These are phyloP conservation scores for Staphylotrichum longicolle DNA, from an alignment of 495 filamentous ascomycete genomes.

Conservation along the genomic window DNA sequence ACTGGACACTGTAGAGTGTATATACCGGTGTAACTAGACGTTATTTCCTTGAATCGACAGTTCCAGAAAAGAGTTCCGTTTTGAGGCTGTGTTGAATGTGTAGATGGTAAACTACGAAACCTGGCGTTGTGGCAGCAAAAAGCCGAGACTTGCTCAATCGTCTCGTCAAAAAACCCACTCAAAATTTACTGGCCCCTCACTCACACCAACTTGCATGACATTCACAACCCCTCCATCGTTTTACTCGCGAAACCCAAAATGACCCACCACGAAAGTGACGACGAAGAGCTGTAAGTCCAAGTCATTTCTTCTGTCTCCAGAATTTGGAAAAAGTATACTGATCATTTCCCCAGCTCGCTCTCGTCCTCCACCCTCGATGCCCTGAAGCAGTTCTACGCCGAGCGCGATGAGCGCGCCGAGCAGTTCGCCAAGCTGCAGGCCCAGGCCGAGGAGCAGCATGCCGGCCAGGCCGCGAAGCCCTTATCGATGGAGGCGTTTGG, in stretches of 20 bases:
- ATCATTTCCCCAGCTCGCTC: constrained; percentile 45
- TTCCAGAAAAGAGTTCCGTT: no score
- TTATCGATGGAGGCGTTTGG: constrained; percentile 69
- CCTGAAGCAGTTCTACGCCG: constrained; percentile 65
- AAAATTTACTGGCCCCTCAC: no score
- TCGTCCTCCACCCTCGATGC: constrained; percentile 60
- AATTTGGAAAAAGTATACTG: background rate
- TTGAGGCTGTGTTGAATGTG: no score
- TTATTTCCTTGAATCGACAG: constrained; percentile 25
- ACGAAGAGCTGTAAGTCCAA: constrained; percentile 42
- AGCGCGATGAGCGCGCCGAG: constrained; percentile 59
- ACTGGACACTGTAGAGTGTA: constrained; percentile 38
- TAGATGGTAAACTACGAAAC: no score
- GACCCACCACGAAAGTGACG: constrained; percentile 36
- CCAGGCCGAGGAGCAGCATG: constrained; percentile 46
- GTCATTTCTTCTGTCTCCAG: no score
- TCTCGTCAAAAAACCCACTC: no score
- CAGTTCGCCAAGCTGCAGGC: constrained; percentile 61
- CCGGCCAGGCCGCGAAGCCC: constrained; percentile 18
- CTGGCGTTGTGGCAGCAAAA: no score
- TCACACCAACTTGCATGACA: no score
- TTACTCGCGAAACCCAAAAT: constrained; percentile 17
- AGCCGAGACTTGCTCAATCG: no score
- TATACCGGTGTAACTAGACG: constrained; percentile 40
- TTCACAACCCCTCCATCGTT: no score